A percentile compares a stretch with the other conserved stretches of the same genome.
These are phyloP conservation scores for Cytospora leucostoma DNA, from an alignment of 2,329 filamentous ascomycete genomes.

Conservation along the genomic window DNA sequence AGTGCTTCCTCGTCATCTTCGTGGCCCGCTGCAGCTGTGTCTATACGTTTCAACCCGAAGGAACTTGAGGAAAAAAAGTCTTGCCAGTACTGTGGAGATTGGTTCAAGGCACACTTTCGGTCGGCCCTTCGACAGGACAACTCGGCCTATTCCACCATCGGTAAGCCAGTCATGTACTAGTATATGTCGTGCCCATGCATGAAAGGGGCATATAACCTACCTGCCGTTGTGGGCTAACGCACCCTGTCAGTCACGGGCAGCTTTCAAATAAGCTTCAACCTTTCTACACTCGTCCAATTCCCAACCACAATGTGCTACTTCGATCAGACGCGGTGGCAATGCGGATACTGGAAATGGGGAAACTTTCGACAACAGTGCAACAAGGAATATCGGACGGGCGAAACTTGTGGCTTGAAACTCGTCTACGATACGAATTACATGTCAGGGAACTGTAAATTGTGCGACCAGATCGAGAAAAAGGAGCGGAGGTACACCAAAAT, in stretches of 20 bases:
- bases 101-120: background rate
- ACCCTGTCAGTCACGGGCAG: constrained; percentile 4
- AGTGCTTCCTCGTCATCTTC: constrained; percentile 23
- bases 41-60: constrained; percentile 9
- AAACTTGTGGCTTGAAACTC: constrained; percentile 93
- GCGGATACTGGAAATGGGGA: constrained; percentile 93
- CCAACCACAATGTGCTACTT: constrained; percentile 81
- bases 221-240: constrained; percentile 13
- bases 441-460: constrained; percentile 73
- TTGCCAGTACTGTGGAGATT: background rate
- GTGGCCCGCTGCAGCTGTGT: constrained; percentile 1
- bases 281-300: background rate
- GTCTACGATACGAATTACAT: constrained; percentile 73
- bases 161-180: constrained; percentile 12
- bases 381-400: constrained; percentile 92
- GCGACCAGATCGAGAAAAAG: constrained; percentile 88
- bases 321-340: constrained; percentile 82
- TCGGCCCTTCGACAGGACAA: background rate
- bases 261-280: constrained; percentile 7
- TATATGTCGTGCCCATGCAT: constrained; percentile 3
- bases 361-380: constrained; percentile 91
- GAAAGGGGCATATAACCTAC: background rate
- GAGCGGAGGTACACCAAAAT: constrained; percentile 73
- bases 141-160: background rate
- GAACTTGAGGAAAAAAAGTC: background rate